phyloP scores from a whole-genome alignment of 164 flowering plant species.

The Stephania cephalantha region DNA sequence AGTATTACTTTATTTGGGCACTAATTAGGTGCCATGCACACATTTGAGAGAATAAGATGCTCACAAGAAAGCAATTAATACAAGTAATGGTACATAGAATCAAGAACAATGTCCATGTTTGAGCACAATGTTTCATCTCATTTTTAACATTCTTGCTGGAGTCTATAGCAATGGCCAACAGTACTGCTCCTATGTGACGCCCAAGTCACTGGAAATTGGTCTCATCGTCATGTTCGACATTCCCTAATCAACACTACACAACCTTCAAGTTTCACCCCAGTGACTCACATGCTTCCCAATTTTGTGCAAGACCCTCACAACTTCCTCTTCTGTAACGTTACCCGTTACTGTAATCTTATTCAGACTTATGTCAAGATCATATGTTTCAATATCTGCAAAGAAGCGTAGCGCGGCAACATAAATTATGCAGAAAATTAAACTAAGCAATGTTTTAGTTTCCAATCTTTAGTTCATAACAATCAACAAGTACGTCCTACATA shows the following conservation, averaged over 20 bases:
- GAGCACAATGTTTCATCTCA: not conserved
- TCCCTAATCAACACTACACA: not conserved
- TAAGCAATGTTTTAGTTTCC: not conserved
- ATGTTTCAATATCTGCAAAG: conserved; percentile 66
- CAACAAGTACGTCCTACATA: conserved; percentile 12
- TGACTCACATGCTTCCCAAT: conserved; percentile 57
- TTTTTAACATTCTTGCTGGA: not conserved
- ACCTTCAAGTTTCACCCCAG: conserved; percentile 28
- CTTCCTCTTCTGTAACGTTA: conserved; percentile 64
- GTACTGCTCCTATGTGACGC: not conserved
- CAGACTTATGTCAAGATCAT: conserved; percentile 51
- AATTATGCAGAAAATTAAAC: not conserved
- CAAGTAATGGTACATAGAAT: not conserved
- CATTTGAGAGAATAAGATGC: too few relatives aligned
- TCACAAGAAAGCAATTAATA: not conserved
- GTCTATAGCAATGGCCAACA: not conserved
- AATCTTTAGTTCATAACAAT: not conserved
- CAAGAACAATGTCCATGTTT: not conserved
- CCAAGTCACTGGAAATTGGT: not conserved
- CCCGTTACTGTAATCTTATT: conserved; percentile 88
- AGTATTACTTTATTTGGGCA: too few relatives aligned
- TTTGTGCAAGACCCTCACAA: conserved; percentile 65
- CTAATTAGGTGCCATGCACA: too few relatives aligned
- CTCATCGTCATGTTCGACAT: not conserved
- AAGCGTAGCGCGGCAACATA: not conserved